Percentiles rank a stretch among this genome's conserved stretches.
These are phyloP conservation scores for Phytophthora litchii DNA, from an alignment of 352 stramenopile genomes.

Conservation along the genomic window DNA sequence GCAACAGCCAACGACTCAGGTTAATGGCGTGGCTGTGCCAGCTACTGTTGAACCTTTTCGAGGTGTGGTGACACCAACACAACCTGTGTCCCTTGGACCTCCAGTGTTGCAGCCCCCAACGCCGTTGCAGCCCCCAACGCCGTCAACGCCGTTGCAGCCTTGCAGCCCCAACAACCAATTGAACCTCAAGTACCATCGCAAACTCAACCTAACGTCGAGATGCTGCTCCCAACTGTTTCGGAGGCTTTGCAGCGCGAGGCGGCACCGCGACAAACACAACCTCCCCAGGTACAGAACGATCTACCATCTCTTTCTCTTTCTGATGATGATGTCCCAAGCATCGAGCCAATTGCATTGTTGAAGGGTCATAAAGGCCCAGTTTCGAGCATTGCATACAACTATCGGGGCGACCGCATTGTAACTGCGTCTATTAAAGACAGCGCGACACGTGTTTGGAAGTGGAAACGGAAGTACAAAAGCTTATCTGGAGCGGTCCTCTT, in stretches of 20 bases:
- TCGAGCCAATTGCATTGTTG: conserved; percentile 68
- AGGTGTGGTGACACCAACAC: conserved; percentile 11
- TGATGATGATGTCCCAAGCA: conserved; percentile 55
- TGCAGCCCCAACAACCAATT: not conserved
- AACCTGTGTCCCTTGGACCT: conserved; percentile 4
- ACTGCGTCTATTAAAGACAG: conserved; percentile 96
- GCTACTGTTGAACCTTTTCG: conserved; percentile 9
- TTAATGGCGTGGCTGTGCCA: not conserved
- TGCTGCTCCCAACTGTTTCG: conserved; percentile 25
- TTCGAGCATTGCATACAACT: conserved; percentile 94
- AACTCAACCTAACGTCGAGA: conserved; percentile 12
- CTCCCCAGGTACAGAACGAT: conserved; percentile 59
- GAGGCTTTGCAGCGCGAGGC: conserved; percentile 30
- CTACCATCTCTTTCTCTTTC: conserved; percentile 48
- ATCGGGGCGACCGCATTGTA: conserved; percentile 89
- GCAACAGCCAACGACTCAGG: conserved; percentile 9
- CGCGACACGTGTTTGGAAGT: conserved; percentile 70
- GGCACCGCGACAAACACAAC: conserved; percentile 40
- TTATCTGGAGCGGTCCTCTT: conserved; percentile 57
- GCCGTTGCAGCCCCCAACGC: not conserved
- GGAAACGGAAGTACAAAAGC: conserved; percentile 66
- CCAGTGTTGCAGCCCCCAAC: conserved; percentile 7
- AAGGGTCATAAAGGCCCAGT: conserved; percentile 93
- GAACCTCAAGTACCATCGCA: conserved; percentile 7
- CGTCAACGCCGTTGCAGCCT: no score